Conservation (phyloP, 768 basidiomycete species). For the Hysterangium stoloniferum region DNA sequence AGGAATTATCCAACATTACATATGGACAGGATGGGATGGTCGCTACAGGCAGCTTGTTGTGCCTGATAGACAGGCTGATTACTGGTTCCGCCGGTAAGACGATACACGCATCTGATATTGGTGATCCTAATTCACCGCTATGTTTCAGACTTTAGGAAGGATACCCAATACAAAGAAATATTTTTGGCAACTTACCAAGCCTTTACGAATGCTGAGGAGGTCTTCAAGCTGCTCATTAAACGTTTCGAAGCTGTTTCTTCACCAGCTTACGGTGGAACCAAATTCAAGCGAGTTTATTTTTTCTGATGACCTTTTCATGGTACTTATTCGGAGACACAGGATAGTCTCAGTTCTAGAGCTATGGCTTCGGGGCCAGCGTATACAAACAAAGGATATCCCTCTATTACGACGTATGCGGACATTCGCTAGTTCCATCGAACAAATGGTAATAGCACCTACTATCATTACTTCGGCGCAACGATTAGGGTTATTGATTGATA, state of each 20-base stretch:
- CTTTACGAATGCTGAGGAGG: conserved; percentile 34
- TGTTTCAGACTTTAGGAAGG: conserved; percentile 24
- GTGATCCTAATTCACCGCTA: background rate
- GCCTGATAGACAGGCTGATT: conserved; percentile 34
- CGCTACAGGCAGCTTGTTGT: conserved; percentile 35
- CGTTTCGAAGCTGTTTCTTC: conserved; percentile 30
- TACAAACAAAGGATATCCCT: background rate
- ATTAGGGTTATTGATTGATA: conserved; percentile 2
- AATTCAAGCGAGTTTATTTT: background rate
- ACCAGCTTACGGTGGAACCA: background rate
- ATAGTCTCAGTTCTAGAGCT: background rate
- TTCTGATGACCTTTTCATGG: background rate
- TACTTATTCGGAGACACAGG: background rate
- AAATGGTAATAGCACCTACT: background rate
- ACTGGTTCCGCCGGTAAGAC: conserved; percentile 14
- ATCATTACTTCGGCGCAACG: background rate
- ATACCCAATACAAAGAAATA: conserved; percentile 32
- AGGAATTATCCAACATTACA: too few species aligned
- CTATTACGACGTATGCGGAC: conserved; percentile 1
- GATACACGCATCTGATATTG: conserved; percentile 23
- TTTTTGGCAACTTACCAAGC: conserved; percentile 36
- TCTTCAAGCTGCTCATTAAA: conserved; percentile 31
- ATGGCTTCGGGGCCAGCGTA: conserved; percentile 6
- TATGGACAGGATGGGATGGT: conserved; percentile 23
- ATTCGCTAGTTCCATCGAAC: background rate